Base-by-base conservation (phyloP, 768 basidiomycete genomes). In the Boletellus sp. region DNA sequence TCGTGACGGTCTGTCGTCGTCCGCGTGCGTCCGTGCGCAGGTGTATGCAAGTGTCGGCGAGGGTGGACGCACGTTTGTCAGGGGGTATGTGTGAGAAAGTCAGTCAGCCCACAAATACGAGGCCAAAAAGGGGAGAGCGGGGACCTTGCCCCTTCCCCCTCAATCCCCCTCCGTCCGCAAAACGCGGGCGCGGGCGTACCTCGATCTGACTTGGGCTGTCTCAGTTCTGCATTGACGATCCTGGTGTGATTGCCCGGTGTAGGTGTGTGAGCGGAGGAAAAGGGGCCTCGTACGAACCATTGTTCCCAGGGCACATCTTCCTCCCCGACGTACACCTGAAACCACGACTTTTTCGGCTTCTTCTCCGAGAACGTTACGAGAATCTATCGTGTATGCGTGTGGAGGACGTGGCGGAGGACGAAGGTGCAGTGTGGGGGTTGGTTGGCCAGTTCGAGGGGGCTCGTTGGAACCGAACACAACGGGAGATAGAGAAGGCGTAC, bases 231-330 rank as follows among this genome's bases (percentile, higher is more conserved):
- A 47, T 88, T 90, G 53, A 92, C 81, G 13, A 84, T 71, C 89
- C 90, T 91, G 41, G n/a, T 15, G 61, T 31, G 3, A 10, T 28
- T 28, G 28, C 28, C 28, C 28, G 10, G 26, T 28, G 28, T 28
- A 11, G 9, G 11, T 28, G 28, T 11, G 3, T 28, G 28, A 10
- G 11, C 28, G n/a, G n/a, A n/a, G 24, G 8, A 26, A 26, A 8
- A 26, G 7, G 28, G 28, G 28, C 3, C 7, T 28, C 4, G 9
- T 28, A 28, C 28, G 28, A 28, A 88, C 90, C 90, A 92, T 68
- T 88, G 83, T 64, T 92, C 90, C 90, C 90, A 92, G 45, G 88
- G 81, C 13, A 90, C 80, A 22, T 91, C 87, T 62, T 92, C 90
- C 69, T 92, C 86, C 1, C 78, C 83, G 56, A 77, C 74, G 35